These are phyloP conservation scores for Aspergillus ochraceus DNA, from an alignment of 2,329 filamentous ascomycete species.

Conservation along the genomic window DNA sequence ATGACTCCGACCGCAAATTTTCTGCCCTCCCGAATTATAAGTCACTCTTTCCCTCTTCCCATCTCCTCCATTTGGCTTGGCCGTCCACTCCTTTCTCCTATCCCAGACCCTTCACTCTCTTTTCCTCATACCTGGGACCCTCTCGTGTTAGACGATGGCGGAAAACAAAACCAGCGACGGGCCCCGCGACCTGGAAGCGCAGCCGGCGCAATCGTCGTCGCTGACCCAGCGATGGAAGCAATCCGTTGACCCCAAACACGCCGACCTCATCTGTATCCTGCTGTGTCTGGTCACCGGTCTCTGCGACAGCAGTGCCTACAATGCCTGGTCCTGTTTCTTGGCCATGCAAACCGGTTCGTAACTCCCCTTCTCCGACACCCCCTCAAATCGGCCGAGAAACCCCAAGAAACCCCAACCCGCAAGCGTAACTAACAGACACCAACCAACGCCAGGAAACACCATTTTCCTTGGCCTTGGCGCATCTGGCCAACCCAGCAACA, in stretches of 20 bases:
- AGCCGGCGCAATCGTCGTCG: conserved; percentile 10
- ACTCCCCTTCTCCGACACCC: background rate
- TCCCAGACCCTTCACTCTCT: background rate
- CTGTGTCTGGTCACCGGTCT: conserved; percentile 44
- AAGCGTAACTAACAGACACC: background rate
- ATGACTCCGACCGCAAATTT: conserved; percentile 5
- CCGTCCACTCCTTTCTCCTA: background rate
- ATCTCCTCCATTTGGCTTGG: background rate
- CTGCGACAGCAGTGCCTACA: conserved; percentile 47
- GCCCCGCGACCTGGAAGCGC: conserved; percentile 13
- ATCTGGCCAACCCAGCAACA: conserved; percentile 38
- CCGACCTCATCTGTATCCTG: conserved; percentile 41
- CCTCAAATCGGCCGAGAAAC: background rate
- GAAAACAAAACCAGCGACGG: background rate
- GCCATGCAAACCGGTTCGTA: conserved; percentile 49
- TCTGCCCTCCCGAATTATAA: background rate
- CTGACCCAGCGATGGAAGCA: conserved; percentile 30
- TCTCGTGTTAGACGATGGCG: background rate
- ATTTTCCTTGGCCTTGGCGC: conserved; percentile 49
- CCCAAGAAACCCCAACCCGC: background rate
- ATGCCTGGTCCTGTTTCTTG: conserved; percentile 49
- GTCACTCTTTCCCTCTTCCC: background rate
- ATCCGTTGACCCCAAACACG: conserved; percentile 30
- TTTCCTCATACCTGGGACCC: background rate
- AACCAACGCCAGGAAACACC: conserved; percentile 43